Percentiles rank a stretch among this genome's conserved stretches.
Conservation (phyloP, 2,329 filamentous ascomycete species). For the Neonectria sp. region DNA sequence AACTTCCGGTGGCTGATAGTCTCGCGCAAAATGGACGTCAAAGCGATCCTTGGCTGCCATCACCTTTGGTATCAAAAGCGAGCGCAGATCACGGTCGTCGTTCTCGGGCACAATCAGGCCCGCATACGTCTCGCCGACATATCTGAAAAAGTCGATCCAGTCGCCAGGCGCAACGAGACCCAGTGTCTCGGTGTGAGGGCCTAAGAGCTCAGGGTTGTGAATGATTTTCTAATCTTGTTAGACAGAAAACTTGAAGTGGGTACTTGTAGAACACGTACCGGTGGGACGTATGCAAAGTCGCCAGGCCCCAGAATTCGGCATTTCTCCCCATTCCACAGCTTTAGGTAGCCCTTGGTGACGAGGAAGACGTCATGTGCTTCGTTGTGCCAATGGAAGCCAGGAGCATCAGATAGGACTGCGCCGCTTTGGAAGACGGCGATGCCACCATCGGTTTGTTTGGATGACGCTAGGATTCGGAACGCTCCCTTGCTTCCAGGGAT, state of each 20-base stretch:
- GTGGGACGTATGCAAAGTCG: conserved; percentile 72
- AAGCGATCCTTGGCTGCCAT: conserved; percentile 69
- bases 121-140: conserved; percentile 66
- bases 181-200: conserved; percentile 67
- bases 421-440: conserved; percentile 67
- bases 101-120: conserved; percentile 66
- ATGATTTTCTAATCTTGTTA: conserved; percentile 58
- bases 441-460: conserved; percentile 65
- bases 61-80: conserved; percentile 67
- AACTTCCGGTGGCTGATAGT: conserved; percentile 62
- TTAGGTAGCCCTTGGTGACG: conserved; percentile 68
- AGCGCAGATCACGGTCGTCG: conserved; percentile 66
- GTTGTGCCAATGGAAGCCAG: conserved; percentile 70
- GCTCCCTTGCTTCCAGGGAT: conserved; percentile 67
- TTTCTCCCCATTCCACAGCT: conserved; percentile 71
- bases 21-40: conserved; percentile 68
- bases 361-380: conserved; percentile 72
- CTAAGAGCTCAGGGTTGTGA: conserved; percentile 70
- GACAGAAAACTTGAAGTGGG: not conserved
- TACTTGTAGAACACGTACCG: conserved; percentile 54
- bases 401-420: conserved; percentile 60
- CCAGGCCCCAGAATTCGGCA: conserved; percentile 68
- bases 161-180: conserved; percentile 70
- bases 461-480: conserved; percentile 66
- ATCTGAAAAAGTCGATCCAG: conserved; percentile 74